A percentile compares a stretch with the other conserved stretches of the same genome.
phyloP scores from a whole-genome alignment of 2,329 filamentous ascomycete genomes.

The Ophiostoma sp. region DNA sequence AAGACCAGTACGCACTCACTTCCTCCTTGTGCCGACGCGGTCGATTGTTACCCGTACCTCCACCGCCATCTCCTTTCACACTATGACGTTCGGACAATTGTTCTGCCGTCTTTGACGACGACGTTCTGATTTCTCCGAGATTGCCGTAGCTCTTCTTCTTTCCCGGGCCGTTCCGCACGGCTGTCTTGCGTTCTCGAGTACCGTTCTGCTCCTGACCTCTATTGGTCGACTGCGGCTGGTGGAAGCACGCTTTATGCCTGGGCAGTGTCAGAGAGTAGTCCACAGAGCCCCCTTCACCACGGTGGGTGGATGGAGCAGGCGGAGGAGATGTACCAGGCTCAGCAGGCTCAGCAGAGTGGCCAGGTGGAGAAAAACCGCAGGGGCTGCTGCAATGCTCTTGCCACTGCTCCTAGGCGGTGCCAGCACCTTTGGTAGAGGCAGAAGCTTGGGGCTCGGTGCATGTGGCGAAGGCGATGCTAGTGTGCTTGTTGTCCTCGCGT shows the following conservation, averaged over 20 bases:
- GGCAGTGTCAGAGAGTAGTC: not conserved
- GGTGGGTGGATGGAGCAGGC: not conserved
- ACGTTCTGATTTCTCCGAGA: not conserved
- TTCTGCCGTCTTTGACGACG: not conserved
- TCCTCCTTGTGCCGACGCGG: not conserved
- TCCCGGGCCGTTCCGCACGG: not conserved
- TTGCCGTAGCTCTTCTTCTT: not conserved
- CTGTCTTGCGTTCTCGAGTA: not conserved
- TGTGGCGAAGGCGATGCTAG: not conserved
- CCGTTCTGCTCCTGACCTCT: not conserved
- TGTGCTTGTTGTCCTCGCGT: not conserved
- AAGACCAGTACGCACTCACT: slow-evolving; percentile 17
- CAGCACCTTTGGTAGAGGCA: not conserved
- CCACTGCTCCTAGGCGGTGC: not conserved
- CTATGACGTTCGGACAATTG: not conserved
- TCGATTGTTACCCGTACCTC: not conserved
- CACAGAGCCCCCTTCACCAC: not conserved
- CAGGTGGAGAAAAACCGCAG: not conserved
- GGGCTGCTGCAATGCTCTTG: not conserved
- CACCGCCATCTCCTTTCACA: no score
- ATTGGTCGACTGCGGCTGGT: not conserved
- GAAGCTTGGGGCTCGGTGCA: not conserved
- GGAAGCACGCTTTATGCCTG: not conserved
- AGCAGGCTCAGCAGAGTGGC: not conserved
- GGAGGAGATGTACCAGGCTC: not conserved